Evolutionary conservation across 1,139 yeast genomes (phyloP), one percentile per base, ranked within the genome.

Genomic region (Geotrichum europaeum): DNA sequence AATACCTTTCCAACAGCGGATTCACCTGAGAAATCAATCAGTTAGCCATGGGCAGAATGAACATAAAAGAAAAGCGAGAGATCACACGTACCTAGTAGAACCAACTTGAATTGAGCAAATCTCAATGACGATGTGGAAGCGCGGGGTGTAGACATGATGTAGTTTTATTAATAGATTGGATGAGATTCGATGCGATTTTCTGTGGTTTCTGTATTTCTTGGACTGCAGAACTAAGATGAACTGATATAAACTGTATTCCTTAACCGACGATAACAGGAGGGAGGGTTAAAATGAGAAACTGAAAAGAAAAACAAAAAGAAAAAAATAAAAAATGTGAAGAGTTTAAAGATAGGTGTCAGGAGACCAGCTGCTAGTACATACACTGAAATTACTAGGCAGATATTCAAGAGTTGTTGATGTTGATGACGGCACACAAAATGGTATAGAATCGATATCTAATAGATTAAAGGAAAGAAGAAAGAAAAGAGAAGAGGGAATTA

Each of bases 1-100:
- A 22, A 25, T 18, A 22, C 82, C 73, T 94, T 94, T 59, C 99
- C 99, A 51, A 94, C 99, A 1, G 99, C 97, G 2, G 97, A 94
- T 74, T 94, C 99, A 18, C 99, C 90, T 68, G 56, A n/a, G 65
- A 60, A 20, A 59, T 24, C 56, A 55, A 34, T n/a, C 25, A 13
- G 34, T 47, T 47, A 40, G 28, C 28, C 34, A n/a, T 25, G 20
- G 24, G 28, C n/a, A 45, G 28, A 50, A 45, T 25, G 30, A 9
- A 59, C 15, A 13, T 22, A 32, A 49, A 58, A 36, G 49, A 32
- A 45, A 51, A 45, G 54, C 51, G 24, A 12, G 2, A 30, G 13
- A 32, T 68, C 77, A 49, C 18, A 40, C 47, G 18, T 68, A 74
- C 79, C 89, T 50, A 92, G 79, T 57, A 92, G 81, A 4, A 92